Conservation (phyloP, 2,329 filamentous ascomycete genomes). For the Paecilomyces sp. region DNA sequence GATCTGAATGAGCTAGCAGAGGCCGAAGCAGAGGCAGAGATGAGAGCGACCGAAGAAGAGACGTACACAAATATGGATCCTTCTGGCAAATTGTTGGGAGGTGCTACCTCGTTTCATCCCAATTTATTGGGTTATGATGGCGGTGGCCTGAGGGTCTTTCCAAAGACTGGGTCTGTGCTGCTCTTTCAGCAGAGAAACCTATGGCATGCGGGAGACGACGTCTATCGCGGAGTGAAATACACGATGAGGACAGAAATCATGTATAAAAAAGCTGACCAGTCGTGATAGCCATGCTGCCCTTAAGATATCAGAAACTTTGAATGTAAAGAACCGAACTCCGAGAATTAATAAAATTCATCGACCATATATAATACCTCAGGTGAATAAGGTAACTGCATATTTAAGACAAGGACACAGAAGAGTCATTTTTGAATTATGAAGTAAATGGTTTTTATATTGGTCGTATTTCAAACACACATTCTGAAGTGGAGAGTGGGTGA, state of each 20-base stretch:
- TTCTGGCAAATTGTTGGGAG: constrained; percentile 37
- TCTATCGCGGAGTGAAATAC: constrained; percentile 47
- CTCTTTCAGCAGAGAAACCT: constrained; percentile 50
- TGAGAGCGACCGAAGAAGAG: constrained; percentile 8
- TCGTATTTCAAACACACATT: constrained; percentile 3
- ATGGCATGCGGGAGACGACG: constrained; percentile 50
- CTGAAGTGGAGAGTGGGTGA: constrained; percentile 4
- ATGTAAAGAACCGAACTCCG: background rate
- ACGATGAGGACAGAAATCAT: constrained; percentile 52
- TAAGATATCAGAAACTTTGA: background rate
- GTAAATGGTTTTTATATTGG: background rate
- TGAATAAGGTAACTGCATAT: too few relatives aligned
- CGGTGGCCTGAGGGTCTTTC: constrained; percentile 37
- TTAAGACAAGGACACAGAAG: background rate
- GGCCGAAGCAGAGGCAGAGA: constrained; percentile 7
- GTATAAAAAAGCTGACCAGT: constrained; percentile 27
- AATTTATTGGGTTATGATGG: constrained; percentile 15
- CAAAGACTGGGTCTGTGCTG: constrained; percentile 46
- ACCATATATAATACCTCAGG: background rate
- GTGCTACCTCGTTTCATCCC: constrained; percentile 48
- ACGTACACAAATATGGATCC: constrained; percentile 10
- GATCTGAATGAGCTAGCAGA: constrained; percentile 18
- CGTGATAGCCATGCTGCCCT: background rate
- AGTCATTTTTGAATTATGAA: background rate
- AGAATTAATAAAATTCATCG: background rate